Percentiles rank a stretch among this genome's conserved stretches.
Conservation (phyloP, 2,329 filamentous ascomycete species). For the Hirsutella rhossiliensis region DNA sequence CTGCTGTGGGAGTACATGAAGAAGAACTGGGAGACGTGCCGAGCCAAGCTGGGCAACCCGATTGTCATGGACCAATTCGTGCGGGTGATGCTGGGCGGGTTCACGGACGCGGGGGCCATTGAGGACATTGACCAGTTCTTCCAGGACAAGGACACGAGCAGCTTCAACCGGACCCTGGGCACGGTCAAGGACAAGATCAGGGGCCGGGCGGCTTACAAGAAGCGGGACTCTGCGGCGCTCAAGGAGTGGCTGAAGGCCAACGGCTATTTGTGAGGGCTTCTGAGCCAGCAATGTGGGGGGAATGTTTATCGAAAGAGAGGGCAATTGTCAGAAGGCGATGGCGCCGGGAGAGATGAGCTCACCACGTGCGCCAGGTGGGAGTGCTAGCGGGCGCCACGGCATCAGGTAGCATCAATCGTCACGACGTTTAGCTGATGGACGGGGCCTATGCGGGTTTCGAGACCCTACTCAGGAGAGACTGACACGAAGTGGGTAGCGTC, state of each 20-base stretch:
- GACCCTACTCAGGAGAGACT: no score
- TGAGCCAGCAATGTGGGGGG: background rate
- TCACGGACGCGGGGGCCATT: conserved; percentile 56
- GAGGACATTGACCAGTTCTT: conserved; percentile 80
- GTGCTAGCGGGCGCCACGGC: no score
- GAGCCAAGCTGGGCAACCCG: conserved; percentile 65
- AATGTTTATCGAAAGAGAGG: background rate
- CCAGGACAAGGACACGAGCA: conserved; percentile 69
- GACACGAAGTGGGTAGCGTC: no score
- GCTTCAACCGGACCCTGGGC: conserved; percentile 75
- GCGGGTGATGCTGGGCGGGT: conserved; percentile 64
- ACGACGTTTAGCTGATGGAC: no score
- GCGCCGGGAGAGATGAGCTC: no score
- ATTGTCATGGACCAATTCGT: conserved; percentile 86
- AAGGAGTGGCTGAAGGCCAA: conserved; percentile 64
- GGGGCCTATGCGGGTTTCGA: no score
- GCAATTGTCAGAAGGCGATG: background rate
- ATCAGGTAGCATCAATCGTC: no score
- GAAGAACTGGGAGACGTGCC: conserved; percentile 65
- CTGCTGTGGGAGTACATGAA: conserved; percentile 80
- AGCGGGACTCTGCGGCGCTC: conserved; percentile 60
- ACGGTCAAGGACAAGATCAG: conserved; percentile 79
- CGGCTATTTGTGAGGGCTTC: conserved; percentile 25
- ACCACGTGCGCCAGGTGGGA: no score
- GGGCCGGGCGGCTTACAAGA: conserved; percentile 70